These are phyloP conservation scores for Ensete glaucum DNA, from an alignment of 176 grass and related monocot species.

Conservation along the genomic window DNA sequence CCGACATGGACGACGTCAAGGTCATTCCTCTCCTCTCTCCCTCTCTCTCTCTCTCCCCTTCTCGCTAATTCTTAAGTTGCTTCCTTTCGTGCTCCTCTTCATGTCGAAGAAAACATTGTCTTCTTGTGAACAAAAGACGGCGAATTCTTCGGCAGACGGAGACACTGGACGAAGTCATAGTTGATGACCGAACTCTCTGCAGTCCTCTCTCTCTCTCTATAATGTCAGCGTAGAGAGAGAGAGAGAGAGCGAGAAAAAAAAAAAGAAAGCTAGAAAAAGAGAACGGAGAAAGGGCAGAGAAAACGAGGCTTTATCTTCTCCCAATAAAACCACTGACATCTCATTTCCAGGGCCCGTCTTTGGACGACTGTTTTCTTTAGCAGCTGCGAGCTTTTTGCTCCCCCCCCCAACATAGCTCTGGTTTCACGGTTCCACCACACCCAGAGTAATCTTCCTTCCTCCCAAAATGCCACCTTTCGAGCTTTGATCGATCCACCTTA, in stretches of 20 bases:
- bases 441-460: neutral
- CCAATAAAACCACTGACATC: conserved; percentile 32
- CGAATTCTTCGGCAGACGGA: neutral
- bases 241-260: neutral
- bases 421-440: neutral
- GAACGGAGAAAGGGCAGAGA: neutral
- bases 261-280: conserved; percentile 11
- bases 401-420: neutral
- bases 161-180: conserved; percentile 3
- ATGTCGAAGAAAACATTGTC: neutral
- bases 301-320: conserved; percentile 27
- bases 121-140: neutral
- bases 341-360: conserved; percentile 10
- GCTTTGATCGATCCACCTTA: neutral
- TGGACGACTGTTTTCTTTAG: neutral
- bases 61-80: neutral
- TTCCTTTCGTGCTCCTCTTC: too few relatives aligned
- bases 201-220: conserved; percentile 8
- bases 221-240: neutral
- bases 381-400: neutral
- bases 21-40: conserved; percentile 18
- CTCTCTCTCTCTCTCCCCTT: neutral
- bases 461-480: neutral
- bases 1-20: conserved; percentile 75
- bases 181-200: conserved; percentile 3